Evolutionary conservation across 768 basidiomycete genomes (phyloP).

Genomic region (Brasilioporus rufonigricans): DNA sequence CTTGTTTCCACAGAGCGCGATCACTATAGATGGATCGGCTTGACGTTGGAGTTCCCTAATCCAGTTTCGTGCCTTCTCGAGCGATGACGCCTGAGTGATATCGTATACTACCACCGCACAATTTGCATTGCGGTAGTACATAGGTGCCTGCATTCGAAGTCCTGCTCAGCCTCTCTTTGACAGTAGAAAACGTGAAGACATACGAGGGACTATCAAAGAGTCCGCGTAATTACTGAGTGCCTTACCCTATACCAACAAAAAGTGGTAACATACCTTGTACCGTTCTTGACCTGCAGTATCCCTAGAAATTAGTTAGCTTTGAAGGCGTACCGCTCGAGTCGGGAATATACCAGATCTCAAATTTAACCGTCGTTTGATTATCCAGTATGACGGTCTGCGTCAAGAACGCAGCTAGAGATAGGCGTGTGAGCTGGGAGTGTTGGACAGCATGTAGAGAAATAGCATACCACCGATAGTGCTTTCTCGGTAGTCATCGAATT

Average conservation of each 20-base stretch:
- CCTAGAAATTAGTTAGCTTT: slow-evolving; percentile 42
- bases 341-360: slow-evolving; percentile 87
- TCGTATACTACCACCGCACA: slow-evolving; percentile 96
- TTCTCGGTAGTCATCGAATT: slow-evolving; percentile 94
- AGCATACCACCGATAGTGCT: slow-evolving; percentile 86
- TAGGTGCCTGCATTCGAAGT: slow-evolving; percentile 61
- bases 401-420: slow-evolving; percentile 80
- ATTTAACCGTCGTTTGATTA: slow-evolving; percentile 90
- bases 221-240: neutral
- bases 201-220: slow-evolving; percentile 42
- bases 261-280: slow-evolving; percentile 63
- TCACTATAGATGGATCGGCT: slow-evolving; percentile 95
- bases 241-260: neutral
- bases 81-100: slow-evolving; percentile 87
- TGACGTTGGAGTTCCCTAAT: slow-evolving; percentile 96
- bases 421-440: slow-evolving; percentile 16
- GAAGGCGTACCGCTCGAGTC: neutral
- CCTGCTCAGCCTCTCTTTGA: neutral
- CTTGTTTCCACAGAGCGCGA: slow-evolving; percentile 97
- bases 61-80: slow-evolving; percentile 96
- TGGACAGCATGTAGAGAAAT: neutral
- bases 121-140: slow-evolving; percentile 96
- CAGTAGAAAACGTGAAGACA: slow-evolving; percentile 19
- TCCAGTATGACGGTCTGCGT: slow-evolving; percentile 96
- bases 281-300: slow-evolving; percentile 96